phyloP scores from a whole-genome alignment of 108 stramenopile species.

The Cyclotella cryptica region DNA sequence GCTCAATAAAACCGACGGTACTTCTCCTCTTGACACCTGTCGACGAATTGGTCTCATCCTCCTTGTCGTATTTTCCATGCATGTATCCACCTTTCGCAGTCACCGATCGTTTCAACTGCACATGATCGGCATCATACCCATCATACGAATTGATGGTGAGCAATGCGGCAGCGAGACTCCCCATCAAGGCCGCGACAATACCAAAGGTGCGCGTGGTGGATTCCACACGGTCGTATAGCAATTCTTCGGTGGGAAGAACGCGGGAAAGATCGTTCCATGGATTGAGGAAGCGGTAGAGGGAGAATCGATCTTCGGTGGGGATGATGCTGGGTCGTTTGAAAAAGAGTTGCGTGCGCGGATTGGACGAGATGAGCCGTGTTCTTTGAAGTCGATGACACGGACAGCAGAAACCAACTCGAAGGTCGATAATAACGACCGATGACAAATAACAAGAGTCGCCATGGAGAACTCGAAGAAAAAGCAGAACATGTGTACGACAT shows the following conservation, averaged over 20 bases:
- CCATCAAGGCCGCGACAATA: conserved; percentile 50
- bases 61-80: neutral
- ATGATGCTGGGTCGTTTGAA: neutral
- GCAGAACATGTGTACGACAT: no score
- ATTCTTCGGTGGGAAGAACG: conserved; percentile 30
- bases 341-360: neutral
- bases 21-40: conserved; percentile 17
- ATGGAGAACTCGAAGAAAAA: no score
- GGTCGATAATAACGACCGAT: neutral
- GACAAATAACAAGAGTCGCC: no score
- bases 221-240: conserved; percentile 43
- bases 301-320: conserved; percentile 11
- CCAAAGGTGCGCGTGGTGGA: conserved; percentile 50
- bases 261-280: conserved; percentile 39
- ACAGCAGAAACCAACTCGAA: neutral
- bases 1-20: conserved; percentile 39
- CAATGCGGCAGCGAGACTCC: conserved; percentile 36
- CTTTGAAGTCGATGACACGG: neutral
- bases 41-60: conserved; percentile 13
- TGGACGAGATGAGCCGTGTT: neutral
- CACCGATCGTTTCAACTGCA: neutral
- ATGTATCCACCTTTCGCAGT: neutral
- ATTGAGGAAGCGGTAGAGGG: conserved; percentile 32
- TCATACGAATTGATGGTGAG: conserved; percentile 44
- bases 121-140: conserved; percentile 34